A percentile compares a stretch with the other conserved stretches of the same genome.
phyloP scores from a whole-genome alignment of 1,139 yeast species.

The Candida gigantensis region DNA sequence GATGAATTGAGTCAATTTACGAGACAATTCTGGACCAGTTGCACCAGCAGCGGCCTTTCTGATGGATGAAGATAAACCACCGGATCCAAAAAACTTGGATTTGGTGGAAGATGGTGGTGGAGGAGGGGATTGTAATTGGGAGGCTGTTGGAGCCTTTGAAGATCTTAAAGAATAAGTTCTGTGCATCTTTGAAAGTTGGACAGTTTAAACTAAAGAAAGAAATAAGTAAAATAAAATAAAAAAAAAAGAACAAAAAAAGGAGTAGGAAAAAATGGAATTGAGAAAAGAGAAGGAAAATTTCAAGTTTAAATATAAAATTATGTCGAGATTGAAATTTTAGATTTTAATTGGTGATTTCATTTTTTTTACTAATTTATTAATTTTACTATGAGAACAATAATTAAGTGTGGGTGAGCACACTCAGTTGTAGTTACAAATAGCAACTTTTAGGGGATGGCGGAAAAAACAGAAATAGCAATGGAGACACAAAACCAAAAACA shows the following conservation, averaged over 20 bases:
- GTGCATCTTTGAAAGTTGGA: conserved; percentile 64
- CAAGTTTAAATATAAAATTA: too few relatives aligned
- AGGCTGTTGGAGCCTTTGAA: conserved; percentile 93
- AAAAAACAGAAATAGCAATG: too few relatives aligned
- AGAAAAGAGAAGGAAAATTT: conserved; percentile 2
- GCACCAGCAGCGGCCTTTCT: conserved; percentile 91
- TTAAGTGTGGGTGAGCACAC: too few relatives aligned
- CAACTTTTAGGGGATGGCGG: too few relatives aligned
- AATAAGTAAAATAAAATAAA: neutral
- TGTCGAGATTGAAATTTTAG: too few relatives aligned
- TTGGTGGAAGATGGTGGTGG: conserved; percentile 87
- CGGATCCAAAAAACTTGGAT: conserved; percentile 80
- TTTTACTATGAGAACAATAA: too few relatives aligned
- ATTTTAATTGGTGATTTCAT: too few relatives aligned
- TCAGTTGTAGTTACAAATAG: too few relatives aligned
- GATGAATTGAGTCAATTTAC: conserved; percentile 85
- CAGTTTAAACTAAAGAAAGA: too few relatives aligned
- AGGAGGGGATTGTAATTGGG: conserved; percentile 91
- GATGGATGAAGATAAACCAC: conserved; percentile 78
- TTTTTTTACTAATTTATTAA: too few relatives aligned
- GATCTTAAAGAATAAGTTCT: conserved; percentile 97
- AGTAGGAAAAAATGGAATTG: conserved; percentile 5
- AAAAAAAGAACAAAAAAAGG: conserved; percentile 2
- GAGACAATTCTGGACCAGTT: conserved; percentile 91
- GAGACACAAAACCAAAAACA: too few relatives aligned